Evolutionary conservation across 2,329 filamentous ascomycete species (phyloP).

Genomic region (Sarocladium oryzae): DNA sequence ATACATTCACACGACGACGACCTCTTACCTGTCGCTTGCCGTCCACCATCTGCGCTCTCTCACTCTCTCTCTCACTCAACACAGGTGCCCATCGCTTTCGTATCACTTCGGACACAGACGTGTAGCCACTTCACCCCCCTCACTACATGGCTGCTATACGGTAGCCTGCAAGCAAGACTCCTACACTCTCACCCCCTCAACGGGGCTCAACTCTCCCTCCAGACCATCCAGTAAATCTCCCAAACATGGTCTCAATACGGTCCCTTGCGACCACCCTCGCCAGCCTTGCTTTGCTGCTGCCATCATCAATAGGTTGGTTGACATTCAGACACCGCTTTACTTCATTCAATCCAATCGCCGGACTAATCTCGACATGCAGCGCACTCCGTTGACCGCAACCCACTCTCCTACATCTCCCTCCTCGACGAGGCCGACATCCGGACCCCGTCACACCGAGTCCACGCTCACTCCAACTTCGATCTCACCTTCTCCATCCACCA

Average conservation of each 20-base stretch:
- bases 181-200: background rate
- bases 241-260: conserved; percentile 27
- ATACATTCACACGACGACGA: background rate
- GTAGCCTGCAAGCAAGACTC: background rate
- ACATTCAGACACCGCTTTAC: background rate
- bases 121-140: background rate
- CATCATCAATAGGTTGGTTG: conserved; percentile 25
- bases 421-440: conserved; percentile 72
- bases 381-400: conserved; percentile 68
- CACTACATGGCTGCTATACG: conserved; percentile 1
- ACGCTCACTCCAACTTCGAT: conserved; percentile 78
- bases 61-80: background rate
- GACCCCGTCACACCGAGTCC: conserved; percentile 70
- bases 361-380: conserved; percentile 34
- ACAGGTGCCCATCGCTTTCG: background rate
- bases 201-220: conserved; percentile 6
- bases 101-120: background rate
- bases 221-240: conserved; percentile 4
- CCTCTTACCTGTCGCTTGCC: too few relatives aligned
- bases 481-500: conserved; percentile 71
- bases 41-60: background rate
- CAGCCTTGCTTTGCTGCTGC: conserved; percentile 23
- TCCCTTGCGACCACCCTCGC: conserved; percentile 24
- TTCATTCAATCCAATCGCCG: conserved; percentile 14
- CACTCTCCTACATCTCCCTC: conserved; percentile 65